Conservation (phyloP, 306 rosid genomes). For the Vigna reflexopilosa region DNA sequence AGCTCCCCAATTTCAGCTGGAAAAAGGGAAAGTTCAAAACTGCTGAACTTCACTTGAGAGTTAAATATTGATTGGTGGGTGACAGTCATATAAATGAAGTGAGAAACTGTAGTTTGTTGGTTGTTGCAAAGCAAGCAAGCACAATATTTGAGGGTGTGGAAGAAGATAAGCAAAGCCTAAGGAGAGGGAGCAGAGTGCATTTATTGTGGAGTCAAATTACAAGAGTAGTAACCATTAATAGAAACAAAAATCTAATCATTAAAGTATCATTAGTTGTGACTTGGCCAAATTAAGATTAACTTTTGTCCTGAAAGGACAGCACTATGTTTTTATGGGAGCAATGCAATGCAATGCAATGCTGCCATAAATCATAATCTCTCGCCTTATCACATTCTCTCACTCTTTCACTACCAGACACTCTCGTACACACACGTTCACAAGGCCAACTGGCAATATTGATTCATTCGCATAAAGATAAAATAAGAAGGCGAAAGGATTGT, state of each 20-base stretch:
- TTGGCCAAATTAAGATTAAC: slow-evolving; percentile 43
- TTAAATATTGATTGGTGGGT: neutral
- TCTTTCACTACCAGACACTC: slow-evolving; percentile 39
- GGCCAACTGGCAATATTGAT: slow-evolving; percentile 85
- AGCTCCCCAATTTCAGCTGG: slow-evolving; percentile 14
- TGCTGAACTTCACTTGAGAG: slow-evolving; percentile 7
- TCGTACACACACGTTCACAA: slow-evolving; percentile 52
- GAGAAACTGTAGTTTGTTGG: slow-evolving; percentile 29
- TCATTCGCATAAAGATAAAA: slow-evolving; percentile 64
- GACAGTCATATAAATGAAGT: no score
- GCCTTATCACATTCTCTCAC: slow-evolving; percentile 45
- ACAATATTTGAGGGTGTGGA: slow-evolving; percentile 1
- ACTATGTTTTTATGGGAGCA: slow-evolving; percentile 47
- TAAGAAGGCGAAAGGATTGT: slow-evolving; percentile 58
- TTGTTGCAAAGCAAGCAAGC: slow-evolving; percentile 41
- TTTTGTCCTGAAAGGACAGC: slow-evolving; percentile 51
- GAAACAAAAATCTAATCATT: slow-evolving; percentile 48
- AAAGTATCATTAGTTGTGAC: slow-evolving; percentile 44
- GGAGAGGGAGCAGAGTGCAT: slow-evolving; percentile 44
- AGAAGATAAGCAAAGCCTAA: slow-evolving; percentile 31
- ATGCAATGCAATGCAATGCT: slow-evolving; percentile 35
- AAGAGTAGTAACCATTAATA: slow-evolving; percentile 31
- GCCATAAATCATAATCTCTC: slow-evolving; percentile 31
- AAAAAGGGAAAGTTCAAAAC: neutral
- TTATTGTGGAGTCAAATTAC: slow-evolving; percentile 44